phyloP scores from a whole-genome alignment of 1,139 yeast species.

The Ogataea hybrid region DNA sequence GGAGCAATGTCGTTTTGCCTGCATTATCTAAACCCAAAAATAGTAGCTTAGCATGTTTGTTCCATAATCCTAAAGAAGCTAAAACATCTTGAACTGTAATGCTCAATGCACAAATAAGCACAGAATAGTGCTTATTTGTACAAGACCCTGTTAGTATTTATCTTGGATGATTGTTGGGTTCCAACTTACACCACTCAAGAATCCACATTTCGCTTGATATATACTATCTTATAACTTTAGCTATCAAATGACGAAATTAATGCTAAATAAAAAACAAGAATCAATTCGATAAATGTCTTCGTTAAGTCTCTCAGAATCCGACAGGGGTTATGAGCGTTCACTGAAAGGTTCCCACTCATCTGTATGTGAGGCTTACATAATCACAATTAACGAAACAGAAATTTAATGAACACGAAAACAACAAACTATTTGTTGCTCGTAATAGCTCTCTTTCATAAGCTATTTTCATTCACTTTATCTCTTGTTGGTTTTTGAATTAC shows the following conservation, averaged over 20 bases:
- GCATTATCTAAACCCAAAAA: too few species aligned
- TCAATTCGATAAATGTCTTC: slow-evolving; percentile 1
- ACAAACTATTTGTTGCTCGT: too few species aligned
- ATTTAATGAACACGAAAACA: slow-evolving; percentile 17
- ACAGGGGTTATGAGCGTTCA: slow-evolving; percentile 6
- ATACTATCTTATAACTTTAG: not conserved
- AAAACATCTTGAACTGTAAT: slow-evolving; percentile 78
- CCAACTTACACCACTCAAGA: slow-evolving; percentile 53
- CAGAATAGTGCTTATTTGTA: not conserved
- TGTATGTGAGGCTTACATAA: not conserved
- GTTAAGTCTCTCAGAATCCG: not conserved
- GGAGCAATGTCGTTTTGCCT: too few species aligned
- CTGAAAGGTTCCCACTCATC: not conserved
- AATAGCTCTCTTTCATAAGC: too few species aligned
- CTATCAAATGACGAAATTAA: not conserved
- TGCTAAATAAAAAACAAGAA: not conserved
- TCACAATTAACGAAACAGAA: slow-evolving; percentile 1
- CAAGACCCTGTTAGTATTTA: slow-evolving; percentile 6
- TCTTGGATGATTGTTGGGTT: not conserved
- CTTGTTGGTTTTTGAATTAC: too few species aligned
- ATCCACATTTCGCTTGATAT: slow-evolving; percentile 44
- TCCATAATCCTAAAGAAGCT: slow-evolving; percentile 93
- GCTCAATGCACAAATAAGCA: slow-evolving; percentile 1
- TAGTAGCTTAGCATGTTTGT: slow-evolving; percentile 96
- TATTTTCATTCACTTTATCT: too few species aligned